Percentiles rank a stretch among this genome's conserved stretches.
Conservation (phyloP, 805 yeast genomes). For the Wickerhamiella alocasiicola region DNA sequence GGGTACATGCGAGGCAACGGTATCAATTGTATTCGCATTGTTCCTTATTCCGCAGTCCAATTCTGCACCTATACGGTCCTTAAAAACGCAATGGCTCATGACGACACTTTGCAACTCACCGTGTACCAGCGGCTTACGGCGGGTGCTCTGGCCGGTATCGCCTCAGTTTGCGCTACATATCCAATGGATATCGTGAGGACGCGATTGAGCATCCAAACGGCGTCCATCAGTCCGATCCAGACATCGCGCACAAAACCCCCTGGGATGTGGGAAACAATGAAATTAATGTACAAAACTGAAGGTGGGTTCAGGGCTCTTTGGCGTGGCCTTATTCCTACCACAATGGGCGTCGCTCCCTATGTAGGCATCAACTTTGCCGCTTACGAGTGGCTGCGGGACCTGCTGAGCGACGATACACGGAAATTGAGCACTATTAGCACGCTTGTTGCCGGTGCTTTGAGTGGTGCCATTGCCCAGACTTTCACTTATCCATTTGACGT, state of each 20-base stretch:
- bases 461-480: constrained; percentile 86
- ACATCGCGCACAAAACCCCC: constrained; percentile 40
- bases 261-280: constrained; percentile 49
- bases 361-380: constrained; percentile 87
- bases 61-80: constrained; percentile 63
- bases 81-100: constrained; percentile 35
- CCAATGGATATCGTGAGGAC: constrained; percentile 90
- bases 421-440: constrained; percentile 39
- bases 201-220: constrained; percentile 79
- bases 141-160: constrained; percentile 72
- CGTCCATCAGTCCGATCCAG: constrained; percentile 32
- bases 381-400: constrained; percentile 65
- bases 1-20: constrained; percentile 89
- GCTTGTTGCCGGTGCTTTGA: constrained; percentile 65
- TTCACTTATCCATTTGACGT: constrained; percentile 85
- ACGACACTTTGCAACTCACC: constrained; percentile 15
- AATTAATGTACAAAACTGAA: constrained; percentile 53
- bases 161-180: constrained; percentile 72
- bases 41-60: constrained; percentile 93
- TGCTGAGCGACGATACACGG: constrained; percentile 28
- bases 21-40: constrained; percentile 74
- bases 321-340: constrained; percentile 81
- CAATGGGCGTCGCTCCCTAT: constrained; percentile 90
- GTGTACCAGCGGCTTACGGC: constrained; percentile 52
- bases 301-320: constrained; percentile 74